Evolutionary conservation across 495 filamentous ascomycete genomes (phyloP), one percentile per base, ranked within the genome.

Genomic region (Terfezia claveryi): DNA sequence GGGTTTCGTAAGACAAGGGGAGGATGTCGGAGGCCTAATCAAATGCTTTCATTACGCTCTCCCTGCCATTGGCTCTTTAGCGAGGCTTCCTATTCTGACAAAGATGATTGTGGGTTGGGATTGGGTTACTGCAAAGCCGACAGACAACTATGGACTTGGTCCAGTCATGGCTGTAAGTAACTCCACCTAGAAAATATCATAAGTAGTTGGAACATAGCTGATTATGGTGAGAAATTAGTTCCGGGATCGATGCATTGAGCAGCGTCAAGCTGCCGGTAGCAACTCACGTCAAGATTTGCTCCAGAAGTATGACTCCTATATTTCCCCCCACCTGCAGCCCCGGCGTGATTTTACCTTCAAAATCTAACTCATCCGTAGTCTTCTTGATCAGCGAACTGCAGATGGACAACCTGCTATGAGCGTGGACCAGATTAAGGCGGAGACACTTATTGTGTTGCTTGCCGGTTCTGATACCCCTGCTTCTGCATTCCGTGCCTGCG

Each of bases 381-480:
- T 61, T 38, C 54, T 61, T 38, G 44, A 59, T 16, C 54, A 57
- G 27, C 52, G 58, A 49, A 59, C 55, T 46, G 37, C 51, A 23
- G 57, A 56, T 54, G 59, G 57, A 14, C 46, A 37, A 36, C 59
- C 4, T 14, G 41, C 59, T 36, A 59, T 61, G 54, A 49, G 54
- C 17, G 52, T 61, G 20, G 54, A 61, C 2, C 71, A 76, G 53
- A 69, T 78, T 59, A 72, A 73, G 54, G 73, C 74, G 0, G 77
- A 78, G 63, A 71, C 75, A 20, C 62, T 78, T 2, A 65, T 78
- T 0, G 70, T 78, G 16, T 62, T 79, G 50, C 68, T 81, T 10
- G 80, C 79, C 2, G 79, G 78, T n/a, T 74, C 78, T 8, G 81
- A 85, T 57, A 80, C 80, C 10, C 78, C 74, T 0, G 74, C 76